Evolutionary conservation across 768 basidiomycete genomes (phyloP).

Genomic region (Amanita subjunquillea): DNA sequence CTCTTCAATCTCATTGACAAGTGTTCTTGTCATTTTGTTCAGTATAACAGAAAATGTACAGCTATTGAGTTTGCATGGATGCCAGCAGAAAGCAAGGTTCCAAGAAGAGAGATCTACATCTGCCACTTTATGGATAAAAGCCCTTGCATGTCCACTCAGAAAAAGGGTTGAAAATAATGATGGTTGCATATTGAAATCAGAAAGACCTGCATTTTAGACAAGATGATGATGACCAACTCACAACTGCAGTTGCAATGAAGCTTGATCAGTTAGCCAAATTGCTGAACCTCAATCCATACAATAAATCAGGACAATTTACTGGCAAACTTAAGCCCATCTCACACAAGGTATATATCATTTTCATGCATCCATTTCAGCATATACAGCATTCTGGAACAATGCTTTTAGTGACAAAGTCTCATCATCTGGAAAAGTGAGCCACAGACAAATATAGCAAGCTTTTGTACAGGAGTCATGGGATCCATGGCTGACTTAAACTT

Average conservation of each 20-base stretch:
- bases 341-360: neutral
- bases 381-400: too few relatives aligned
- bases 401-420: too few relatives aligned
- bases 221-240: neutral
- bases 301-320: neutral
- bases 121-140: neutral
- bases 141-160: neutral
- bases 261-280: neutral
- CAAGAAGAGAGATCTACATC: neutral
- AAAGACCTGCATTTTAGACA: neutral
- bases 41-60: conserved; percentile 11
- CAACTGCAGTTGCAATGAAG: neutral
- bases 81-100: conserved; percentile 3
- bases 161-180: neutral
- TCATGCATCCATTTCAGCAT: neutral
- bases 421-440: neutral
- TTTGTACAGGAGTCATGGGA: too few relatives aligned
- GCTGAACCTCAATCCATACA: neutral
- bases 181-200: neutral
- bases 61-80: conserved; percentile 10
- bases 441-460: too few relatives aligned
- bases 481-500: too few relatives aligned
- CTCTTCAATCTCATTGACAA: conserved; percentile 8
- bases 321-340: neutral
- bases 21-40: conserved; percentile 11